Base-by-base conservation (phyloP, 208 protist genomes). In the Balamuthia mandrillaris region DNA sequence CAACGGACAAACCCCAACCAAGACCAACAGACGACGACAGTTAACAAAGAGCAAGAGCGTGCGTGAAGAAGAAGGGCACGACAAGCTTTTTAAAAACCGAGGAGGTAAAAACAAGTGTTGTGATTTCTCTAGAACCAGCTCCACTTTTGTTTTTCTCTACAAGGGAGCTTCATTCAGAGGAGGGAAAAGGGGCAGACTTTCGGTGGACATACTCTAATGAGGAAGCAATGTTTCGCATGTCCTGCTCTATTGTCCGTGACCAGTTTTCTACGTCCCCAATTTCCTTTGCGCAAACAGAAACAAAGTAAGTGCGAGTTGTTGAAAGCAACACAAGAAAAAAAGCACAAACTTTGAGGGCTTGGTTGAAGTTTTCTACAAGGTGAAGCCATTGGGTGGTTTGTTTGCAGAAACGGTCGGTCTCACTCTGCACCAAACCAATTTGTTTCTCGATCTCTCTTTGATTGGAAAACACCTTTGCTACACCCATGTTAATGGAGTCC, bases 211-310 rank as follows among this genome's bases (percentile, higher is more conserved):
- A 85, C 65, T 85, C 81, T 7, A 85, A 47, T n/a, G 41, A 56
- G 65, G 81, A 31, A 14, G 81, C 81, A 41, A 85, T 85, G 12
- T n/a, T 33, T 9, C 65, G 58, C 81, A 85, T 85, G 61, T 85
- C 81, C 0, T 21, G 37, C 44, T 85, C 81, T 10, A 85, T 85
- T 3, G 81, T 85, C 24, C 65, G 7, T 27, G 81, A 35, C 81
- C 81, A 85, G 63, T 42, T 85, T 41, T 85, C 81, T 21, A 85
- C 61, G 81, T 85, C 81, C 12, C 81, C 81, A 54, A 85, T 70
- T 33, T 85, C 81, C 81, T 85, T 37, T 14, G 21, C 41, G 14
- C 1, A 16, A 29, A 29, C 27, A 18, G 1, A 65, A 14, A 35
- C 18, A 1, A 9, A 77, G 7, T 14, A 24, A 78, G 18, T 3